Percentiles rank a stretch among this genome's conserved stretches.
Evolutionary conservation across 139 green algal genomes (phyloP).

Genomic region (Chlamydomonas schloesseri): DNA sequence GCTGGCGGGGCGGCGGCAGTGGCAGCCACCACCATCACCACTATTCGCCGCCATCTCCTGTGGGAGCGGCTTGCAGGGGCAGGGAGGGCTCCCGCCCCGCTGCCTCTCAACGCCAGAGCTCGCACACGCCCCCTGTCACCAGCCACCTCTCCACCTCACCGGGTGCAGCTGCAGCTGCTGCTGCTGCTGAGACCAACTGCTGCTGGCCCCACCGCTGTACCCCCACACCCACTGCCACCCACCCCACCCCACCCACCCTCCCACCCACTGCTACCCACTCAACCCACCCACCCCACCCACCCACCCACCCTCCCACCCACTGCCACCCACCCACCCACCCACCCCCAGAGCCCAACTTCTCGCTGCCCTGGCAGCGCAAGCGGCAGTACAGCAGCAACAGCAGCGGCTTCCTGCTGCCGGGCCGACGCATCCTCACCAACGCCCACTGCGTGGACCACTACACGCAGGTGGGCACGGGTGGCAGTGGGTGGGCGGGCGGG

Average conservation of each 20-base stretch:
- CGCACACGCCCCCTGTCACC: too few species aligned
- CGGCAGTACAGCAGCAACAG: slow-evolving; percentile 85
- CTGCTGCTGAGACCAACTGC: too few species aligned
- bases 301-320: neutral
- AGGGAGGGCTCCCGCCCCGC: too few species aligned
- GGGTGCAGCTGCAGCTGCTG: too few species aligned
- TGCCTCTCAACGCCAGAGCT: too few species aligned
- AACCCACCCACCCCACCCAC: neutral
- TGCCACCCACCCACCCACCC: neutral
- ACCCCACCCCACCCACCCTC: neutral
- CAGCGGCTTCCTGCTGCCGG: slow-evolving; percentile 89
- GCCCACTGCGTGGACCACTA: slow-evolving; percentile 91
- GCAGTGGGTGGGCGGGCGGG: neutral
- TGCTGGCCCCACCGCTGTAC: too few species aligned
- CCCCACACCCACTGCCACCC: too few species aligned
- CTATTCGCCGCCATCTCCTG: too few species aligned
- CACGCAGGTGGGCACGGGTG: slow-evolving; percentile 2
- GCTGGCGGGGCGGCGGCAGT: too few species aligned
- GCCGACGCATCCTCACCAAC: slow-evolving; percentile 92
- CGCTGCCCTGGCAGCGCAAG: slow-evolving; percentile 95
- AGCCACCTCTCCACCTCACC: too few species aligned
- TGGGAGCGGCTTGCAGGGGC: too few species aligned
- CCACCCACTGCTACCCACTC: neutral
- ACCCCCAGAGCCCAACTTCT: slow-evolving; percentile 92
- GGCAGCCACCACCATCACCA: too few species aligned